phyloP scores from a whole-genome alignment of 768 basidiomycete species.

The Tulasnella sp. region DNA sequence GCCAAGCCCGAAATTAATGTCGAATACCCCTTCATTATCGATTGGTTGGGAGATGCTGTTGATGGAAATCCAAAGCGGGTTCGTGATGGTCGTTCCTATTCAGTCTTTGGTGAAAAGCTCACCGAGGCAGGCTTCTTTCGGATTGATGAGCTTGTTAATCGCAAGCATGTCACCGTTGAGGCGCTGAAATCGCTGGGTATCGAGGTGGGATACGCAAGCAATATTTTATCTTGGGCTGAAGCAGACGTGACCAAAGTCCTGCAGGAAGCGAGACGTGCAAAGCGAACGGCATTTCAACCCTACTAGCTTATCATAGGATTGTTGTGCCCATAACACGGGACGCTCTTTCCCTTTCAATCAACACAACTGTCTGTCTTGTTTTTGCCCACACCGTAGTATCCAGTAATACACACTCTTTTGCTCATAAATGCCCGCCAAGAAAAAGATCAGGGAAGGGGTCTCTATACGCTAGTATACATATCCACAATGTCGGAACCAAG shows the following conservation, averaged over 20 bases:
- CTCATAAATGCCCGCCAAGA: not conserved
- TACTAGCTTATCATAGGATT: not conserved
- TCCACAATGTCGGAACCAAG: slow-evolving; percentile 24
- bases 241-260: not conserved
- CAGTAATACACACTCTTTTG: not conserved
- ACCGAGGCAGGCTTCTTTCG: not conserved
- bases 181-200: not conserved
- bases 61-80: not conserved
- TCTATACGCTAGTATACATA: slow-evolving; percentile 8
- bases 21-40: not conserved
- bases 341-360: too few species aligned
- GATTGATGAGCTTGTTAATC: not conserved
- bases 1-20: not conserved
- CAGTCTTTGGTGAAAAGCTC: not conserved
- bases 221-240: not conserved
- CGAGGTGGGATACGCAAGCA: not conserved
- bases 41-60: not conserved
- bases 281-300: not conserved
- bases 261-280: not conserved
- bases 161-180: not conserved
- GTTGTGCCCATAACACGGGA: too few species aligned
- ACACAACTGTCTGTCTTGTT: too few species aligned
- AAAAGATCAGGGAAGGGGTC: not conserved
- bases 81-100: not conserved
- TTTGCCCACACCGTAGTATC: too few species aligned